These are phyloP conservation scores for Eucalyptus curtisii DNA, from an alignment of 345 rosid genomes.

Conservation along the genomic window DNA sequence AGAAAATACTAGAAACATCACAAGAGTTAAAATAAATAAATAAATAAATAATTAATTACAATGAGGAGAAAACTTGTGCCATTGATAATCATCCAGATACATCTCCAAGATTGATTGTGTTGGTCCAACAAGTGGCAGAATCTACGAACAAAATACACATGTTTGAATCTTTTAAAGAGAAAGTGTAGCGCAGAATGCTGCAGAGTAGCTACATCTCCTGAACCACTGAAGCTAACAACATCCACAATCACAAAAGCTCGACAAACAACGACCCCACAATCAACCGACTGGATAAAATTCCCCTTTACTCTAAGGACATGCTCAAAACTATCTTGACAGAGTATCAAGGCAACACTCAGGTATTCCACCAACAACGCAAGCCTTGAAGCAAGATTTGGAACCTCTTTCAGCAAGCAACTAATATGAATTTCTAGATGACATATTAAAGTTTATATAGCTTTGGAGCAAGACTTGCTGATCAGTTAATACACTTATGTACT, in stretches of 20 bases:
- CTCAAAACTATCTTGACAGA: background rate
- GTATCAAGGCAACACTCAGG: background rate
- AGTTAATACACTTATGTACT: background rate
- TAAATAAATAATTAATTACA: no score
- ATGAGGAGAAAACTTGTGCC: slow-evolving; percentile 87
- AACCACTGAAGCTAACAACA: background rate
- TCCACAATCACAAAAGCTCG: background rate
- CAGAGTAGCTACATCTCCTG: background rate
- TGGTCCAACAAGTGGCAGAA: slow-evolving; percentile 66
- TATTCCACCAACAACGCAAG: background rate
- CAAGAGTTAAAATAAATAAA: background rate
- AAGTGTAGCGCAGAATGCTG: background rate
- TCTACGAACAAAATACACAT: slow-evolving; percentile 23
- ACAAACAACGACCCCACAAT: background rate
- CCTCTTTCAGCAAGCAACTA: background rate
- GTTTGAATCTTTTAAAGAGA: background rate
- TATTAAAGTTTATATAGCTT: background rate
- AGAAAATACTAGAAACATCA: background rate
- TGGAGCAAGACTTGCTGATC: background rate
- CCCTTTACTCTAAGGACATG: background rate
- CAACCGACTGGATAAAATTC: background rate
- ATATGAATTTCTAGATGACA: background rate
- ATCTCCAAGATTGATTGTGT: slow-evolving; percentile 66
- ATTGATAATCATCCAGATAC: slow-evolving; percentile 38
- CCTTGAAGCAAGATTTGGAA: background rate